A percentile compares a stretch with the other conserved stretches of the same genome.
Conservation (phyloP, 148 eudicot genomes). For the Agrostemma githago region DNA sequence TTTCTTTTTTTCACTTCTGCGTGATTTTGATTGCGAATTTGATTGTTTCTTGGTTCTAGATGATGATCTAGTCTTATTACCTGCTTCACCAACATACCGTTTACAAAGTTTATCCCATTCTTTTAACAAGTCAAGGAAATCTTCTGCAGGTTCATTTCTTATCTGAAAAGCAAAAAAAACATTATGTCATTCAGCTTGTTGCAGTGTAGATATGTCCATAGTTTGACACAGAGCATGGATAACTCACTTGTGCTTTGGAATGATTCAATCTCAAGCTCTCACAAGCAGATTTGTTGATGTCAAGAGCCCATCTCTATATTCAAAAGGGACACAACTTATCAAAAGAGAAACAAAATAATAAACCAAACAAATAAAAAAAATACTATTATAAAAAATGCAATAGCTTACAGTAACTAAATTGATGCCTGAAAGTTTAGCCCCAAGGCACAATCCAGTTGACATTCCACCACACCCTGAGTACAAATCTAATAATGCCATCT, state of each 20-base stretch:
- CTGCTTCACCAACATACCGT: conserved; percentile 34
- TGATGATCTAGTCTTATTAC: conserved; percentile 30
- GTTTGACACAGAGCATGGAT: conserved; percentile 10
- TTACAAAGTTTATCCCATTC: conserved; percentile 86
- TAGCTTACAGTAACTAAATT: conserved; percentile 64
- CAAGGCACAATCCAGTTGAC: conserved; percentile 93
- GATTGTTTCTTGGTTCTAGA: conserved; percentile 26
- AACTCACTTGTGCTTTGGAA: conserved; percentile 73
- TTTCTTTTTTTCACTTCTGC: conserved; percentile 22
- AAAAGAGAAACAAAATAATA: not conserved
- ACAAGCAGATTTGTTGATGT: conserved; percentile 60
- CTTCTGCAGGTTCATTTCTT: conserved; percentile 74
- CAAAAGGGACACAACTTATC: conserved; percentile 9
- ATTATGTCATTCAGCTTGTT: not conserved
- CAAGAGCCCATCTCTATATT: conserved; percentile 88
- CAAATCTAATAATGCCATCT: conserved; percentile 67
- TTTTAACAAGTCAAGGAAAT: conserved; percentile 72
- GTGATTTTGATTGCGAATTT: conserved; percentile 13
- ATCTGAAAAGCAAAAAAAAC: conserved; percentile 39
- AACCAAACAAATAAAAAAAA: not conserved
- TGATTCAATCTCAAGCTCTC: conserved; percentile 89
- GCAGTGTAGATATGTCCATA: not conserved
- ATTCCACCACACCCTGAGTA: conserved; percentile 97
- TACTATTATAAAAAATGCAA: not conserved
- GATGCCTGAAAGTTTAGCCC: conserved; percentile 71